A percentile compares a stretch with the other conserved stretches of the same genome.
These are phyloP conservation scores for Mycena haematopus DNA, from an alignment of 768 basidiomycete species.

Conservation along the genomic window DNA sequence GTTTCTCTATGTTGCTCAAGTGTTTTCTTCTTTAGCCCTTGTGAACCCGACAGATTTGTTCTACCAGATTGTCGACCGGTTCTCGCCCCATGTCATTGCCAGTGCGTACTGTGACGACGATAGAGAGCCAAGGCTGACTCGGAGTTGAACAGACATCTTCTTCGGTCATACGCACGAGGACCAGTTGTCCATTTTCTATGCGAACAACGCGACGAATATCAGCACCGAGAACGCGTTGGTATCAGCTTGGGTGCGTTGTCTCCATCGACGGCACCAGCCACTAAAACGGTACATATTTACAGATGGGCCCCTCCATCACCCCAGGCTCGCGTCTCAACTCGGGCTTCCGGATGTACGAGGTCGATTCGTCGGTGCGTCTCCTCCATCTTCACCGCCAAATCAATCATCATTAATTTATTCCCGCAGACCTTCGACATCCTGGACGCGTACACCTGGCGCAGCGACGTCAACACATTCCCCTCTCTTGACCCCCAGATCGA, in stretches of 20 bases:
- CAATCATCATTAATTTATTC: background rate
- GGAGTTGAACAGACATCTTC: slow-evolving; percentile 60
- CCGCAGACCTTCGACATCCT: slow-evolving; percentile 76
- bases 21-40: slow-evolving; percentile 7
- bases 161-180: slow-evolving; percentile 59
- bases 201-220: slow-evolving; percentile 44
- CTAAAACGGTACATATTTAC: background rate
- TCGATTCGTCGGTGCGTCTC: slow-evolving; percentile 64
- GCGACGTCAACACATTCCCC: slow-evolving; percentile 66
- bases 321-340: slow-evolving; percentile 76
- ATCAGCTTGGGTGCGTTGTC: slow-evolving; percentile 45
- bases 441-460: slow-evolving; percentile 78
- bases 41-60: slow-evolving; percentile 35
- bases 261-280: background rate
- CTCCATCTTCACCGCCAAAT: background rate
- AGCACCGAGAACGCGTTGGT: slow-evolving; percentile 62
- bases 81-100: slow-evolving; percentile 78
- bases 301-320: slow-evolving; percentile 76
- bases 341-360: slow-evolving; percentile 77
- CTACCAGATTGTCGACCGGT: slow-evolving; percentile 69
- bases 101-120: slow-evolving; percentile 49
- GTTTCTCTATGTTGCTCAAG: background rate
- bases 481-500: slow-evolving; percentile 60
- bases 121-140: background rate
- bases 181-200: slow-evolving; percentile 27